Evolutionary conservation across 306 rosid genomes (phyloP).

Genomic region (Quercus suber): DNA sequence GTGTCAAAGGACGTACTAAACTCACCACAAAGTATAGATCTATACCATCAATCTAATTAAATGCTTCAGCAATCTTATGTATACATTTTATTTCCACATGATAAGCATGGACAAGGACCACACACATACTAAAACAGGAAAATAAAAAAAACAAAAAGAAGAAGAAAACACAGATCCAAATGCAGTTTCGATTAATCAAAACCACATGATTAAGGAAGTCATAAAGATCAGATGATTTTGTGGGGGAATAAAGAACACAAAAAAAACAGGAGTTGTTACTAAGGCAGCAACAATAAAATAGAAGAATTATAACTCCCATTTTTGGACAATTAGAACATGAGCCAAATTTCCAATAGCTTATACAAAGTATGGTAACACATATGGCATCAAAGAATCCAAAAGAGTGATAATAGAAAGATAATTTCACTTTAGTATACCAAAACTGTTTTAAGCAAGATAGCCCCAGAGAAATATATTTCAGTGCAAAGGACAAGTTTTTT

Average conservation of each 20-base stretch:
- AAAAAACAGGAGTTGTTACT: not conserved
- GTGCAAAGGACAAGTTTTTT: not conserved
- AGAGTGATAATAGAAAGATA: not conserved
- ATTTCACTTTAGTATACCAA: not conserved
- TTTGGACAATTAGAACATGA: not conserved
- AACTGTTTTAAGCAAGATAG: not conserved
- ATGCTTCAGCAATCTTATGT: not conserved
- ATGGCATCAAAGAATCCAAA: not conserved
- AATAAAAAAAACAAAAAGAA: not conserved
- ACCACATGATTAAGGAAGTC: no score
- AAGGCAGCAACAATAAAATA: not conserved
- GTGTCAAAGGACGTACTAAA: not conserved
- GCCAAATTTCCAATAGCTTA: not conserved
- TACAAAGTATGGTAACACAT: not conserved
- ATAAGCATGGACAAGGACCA: not conserved
- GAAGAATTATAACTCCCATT: not conserved
- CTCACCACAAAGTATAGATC: not conserved
- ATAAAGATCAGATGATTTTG: no score
- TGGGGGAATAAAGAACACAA: no score
- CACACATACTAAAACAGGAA: not conserved
- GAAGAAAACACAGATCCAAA: not conserved
- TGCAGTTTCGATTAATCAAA: not conserved
- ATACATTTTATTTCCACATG: conserved; percentile 1
- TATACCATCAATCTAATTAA: not conserved
- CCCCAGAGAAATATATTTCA: not conserved